Evolutionary conservation across 2,329 filamentous ascomycete genomes (phyloP).

Genomic region (Xylaria sp.): DNA sequence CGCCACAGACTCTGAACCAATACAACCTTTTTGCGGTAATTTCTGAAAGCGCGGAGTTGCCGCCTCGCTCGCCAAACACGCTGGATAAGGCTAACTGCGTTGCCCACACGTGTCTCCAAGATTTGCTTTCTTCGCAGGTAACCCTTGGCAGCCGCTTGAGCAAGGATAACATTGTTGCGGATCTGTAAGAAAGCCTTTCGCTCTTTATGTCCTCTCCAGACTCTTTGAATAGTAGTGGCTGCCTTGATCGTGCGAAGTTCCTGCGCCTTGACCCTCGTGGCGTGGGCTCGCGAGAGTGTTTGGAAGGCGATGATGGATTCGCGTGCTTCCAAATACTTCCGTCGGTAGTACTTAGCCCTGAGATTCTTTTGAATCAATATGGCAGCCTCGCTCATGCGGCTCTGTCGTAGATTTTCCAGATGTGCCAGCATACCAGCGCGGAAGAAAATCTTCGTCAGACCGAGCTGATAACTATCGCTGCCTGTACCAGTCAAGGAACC

Average conservation of each 20-base stretch:
- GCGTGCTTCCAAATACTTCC: conserved; percentile 85
- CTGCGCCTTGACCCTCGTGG: conserved; percentile 78
- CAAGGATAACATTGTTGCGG: conserved; percentile 82
- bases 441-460: conserved; percentile 99
- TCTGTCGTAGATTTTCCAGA: conserved; percentile 91
- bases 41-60: conserved; percentile 80
- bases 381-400: conserved; percentile 87
- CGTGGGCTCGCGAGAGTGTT: conserved; percentile 75
- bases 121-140: conserved; percentile 90
- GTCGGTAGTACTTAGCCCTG: conserved; percentile 91
- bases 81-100: conserved; percentile 90
- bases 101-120: conserved; percentile 90
- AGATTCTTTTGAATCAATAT: conserved; percentile 99
- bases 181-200: conserved; percentile 79
- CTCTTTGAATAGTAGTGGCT: conserved; percentile 90
- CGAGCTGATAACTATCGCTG: conserved; percentile 94
- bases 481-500: conserved; percentile 76
- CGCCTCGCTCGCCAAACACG: conserved; percentile 83
- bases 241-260: conserved; percentile 83
- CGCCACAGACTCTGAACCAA: conserved; percentile 94
- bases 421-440: conserved; percentile 98
- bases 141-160: conserved; percentile 90
- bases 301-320: conserved; percentile 82
- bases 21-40: conserved; percentile 86
- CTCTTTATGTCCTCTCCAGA: conserved; percentile 93